phyloP scores from a whole-genome alignment of 768 basidiomycete species.

The Lyophyllum semitale region DNA sequence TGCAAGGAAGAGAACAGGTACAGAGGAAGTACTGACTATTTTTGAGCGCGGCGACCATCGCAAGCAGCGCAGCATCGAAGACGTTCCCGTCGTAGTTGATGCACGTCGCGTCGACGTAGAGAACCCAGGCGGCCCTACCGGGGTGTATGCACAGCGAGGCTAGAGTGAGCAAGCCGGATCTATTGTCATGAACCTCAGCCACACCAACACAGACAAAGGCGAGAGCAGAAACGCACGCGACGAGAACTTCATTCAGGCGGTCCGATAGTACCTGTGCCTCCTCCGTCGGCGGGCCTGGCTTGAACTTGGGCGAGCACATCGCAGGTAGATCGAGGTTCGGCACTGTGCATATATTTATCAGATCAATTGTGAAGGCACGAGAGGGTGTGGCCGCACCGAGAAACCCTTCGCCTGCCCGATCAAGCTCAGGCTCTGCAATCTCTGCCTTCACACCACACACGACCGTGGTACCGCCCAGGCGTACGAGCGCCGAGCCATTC shows the following conservation, averaged over 20 bases:
- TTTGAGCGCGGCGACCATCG: slow-evolving; percentile 82
- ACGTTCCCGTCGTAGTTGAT: slow-evolving; percentile 98
- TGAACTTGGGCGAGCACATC: slow-evolving; percentile 90
- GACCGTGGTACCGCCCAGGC: slow-evolving; percentile 90
- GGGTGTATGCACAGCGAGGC: slow-evolving; percentile 77
- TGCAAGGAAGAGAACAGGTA: not conserved
- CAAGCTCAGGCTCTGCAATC: slow-evolving; percentile 86
- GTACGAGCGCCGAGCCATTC: slow-evolving; percentile 88
- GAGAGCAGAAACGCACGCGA: slow-evolving; percentile 52
- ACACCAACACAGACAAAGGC: not conserved
- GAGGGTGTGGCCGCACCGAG: slow-evolving; percentile 55
- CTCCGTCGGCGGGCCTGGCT: slow-evolving; percentile 92
- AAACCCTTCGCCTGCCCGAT: slow-evolving; percentile 74
- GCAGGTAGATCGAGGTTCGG: slow-evolving; percentile 95
- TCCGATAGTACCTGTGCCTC: slow-evolving; percentile 93
- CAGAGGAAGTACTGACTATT: slow-evolving; percentile 61
- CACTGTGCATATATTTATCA: slow-evolving; percentile 47
- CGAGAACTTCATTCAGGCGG: slow-evolving; percentile 74
- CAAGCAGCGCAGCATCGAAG: slow-evolving; percentile 87
- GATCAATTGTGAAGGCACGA: not conserved
- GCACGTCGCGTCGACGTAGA: slow-evolving; percentile 95
- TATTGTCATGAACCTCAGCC: slow-evolving; percentile 24
- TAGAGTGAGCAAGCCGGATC: slow-evolving; percentile 67
- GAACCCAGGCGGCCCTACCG: slow-evolving; percentile 83
- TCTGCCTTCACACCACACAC: slow-evolving; percentile 97